These are phyloP conservation scores for Termitomyces sp. DNA, from an alignment of 768 basidiomycete species.

Conservation along the genomic window DNA sequence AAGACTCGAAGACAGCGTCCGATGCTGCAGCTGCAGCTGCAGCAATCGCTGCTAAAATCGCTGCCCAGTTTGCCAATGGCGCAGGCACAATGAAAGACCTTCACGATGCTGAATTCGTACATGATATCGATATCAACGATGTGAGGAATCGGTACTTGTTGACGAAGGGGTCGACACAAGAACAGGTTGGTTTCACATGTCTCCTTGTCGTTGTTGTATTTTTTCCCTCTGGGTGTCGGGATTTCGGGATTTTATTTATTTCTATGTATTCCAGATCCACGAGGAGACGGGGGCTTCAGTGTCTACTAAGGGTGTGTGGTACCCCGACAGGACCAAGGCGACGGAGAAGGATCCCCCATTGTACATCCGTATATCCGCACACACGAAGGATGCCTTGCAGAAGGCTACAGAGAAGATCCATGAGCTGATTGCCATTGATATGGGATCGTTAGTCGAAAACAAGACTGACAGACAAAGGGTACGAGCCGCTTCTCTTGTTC, in stretches of 20 bases:
- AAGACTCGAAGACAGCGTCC: constrained; percentile 59
- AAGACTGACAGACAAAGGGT: constrained; percentile 67
- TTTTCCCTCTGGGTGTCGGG: background rate
- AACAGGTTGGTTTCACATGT: constrained; percentile 56
- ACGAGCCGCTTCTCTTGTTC: constrained; percentile 40
- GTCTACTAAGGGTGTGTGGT: constrained; percentile 93
- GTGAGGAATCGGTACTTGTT: constrained; percentile 91
- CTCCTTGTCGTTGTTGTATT: background rate
- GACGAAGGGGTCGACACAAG: constrained; percentile 90
- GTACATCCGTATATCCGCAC: constrained; percentile 90
- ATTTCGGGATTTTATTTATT: background rate
- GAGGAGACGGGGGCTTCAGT: constrained; percentile 92
- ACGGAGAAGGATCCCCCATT: constrained; percentile 91
- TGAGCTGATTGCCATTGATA: constrained; percentile 68
- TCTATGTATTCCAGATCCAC: constrained; percentile 57
- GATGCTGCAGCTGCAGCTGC: constrained; percentile 70
- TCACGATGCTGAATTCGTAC: constrained; percentile 77
- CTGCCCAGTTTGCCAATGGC: constrained; percentile 68
- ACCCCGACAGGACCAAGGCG: constrained; percentile 88
- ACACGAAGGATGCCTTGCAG: constrained; percentile 60
- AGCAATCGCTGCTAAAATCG: constrained; percentile 93
- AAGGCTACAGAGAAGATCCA: constrained; percentile 68
- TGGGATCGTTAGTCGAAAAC: constrained; percentile 80
- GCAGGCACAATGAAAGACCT: constrained; percentile 50
- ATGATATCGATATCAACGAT: constrained; percentile 97